Evolutionary conservation across 2,329 filamentous ascomycete species (phyloP).

Genomic region (Neocatenulostroma microsporum): DNA sequence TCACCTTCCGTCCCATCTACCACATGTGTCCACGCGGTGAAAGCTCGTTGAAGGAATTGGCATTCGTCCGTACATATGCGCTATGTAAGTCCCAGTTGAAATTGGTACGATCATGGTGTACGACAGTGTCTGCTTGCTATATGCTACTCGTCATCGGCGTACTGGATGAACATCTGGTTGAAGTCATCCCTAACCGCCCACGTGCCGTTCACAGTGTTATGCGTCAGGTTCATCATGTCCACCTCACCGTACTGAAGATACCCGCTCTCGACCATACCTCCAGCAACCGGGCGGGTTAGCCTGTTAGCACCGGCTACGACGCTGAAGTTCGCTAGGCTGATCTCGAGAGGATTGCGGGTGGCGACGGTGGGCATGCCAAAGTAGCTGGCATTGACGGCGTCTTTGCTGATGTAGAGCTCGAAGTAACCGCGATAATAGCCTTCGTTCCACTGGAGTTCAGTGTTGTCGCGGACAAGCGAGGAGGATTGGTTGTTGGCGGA

Average conservation of each 20-base stretch:
- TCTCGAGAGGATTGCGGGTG: constrained; percentile 53
- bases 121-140: no score
- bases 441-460: constrained; percentile 63
- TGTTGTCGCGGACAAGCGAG: constrained; percentile 42
- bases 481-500: constrained; percentile 41
- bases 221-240: constrained; percentile 18
- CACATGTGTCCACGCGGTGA: no score
- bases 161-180: not conserved
- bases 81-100: no score
- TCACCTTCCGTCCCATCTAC: no score
- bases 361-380: constrained; percentile 55
- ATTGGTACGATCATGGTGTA: no score
- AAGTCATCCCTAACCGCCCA: constrained; percentile 7
- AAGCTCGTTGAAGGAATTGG: no score
- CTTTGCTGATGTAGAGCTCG: constrained; percentile 50
- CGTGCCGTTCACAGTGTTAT: constrained; percentile 17
- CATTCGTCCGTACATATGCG: no score
- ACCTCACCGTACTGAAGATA: constrained; percentile 40
- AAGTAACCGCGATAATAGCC: constrained; percentile 66
- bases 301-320: constrained; percentile 53
- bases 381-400: constrained; percentile 52
- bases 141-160: no score
- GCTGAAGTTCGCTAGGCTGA: constrained; percentile 60
- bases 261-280: constrained; percentile 47
- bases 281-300: constrained; percentile 42